Base-by-base conservation (phyloP, 331 rosid genomes). In the Erythrophleum ivorense region DNA sequence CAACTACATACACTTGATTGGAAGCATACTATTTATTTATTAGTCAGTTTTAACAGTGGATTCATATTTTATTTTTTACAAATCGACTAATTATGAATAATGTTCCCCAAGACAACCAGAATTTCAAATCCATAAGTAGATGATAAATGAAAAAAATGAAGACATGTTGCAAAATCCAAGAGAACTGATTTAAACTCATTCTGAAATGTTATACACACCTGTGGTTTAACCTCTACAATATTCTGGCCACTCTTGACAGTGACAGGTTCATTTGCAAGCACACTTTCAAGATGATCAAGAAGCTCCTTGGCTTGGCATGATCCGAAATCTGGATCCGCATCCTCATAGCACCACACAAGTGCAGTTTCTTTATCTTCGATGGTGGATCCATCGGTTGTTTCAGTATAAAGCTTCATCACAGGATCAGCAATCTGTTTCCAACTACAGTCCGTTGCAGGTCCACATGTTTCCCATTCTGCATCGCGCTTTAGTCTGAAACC, bases 291-390 rank as follows among this genome's bases (percentile, higher is more conserved):
- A 86, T 92, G 97, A 87, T 92, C 90, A 57, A 86, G 83, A 80
- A 92, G 97, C 71, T 92, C 97, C 94, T 92, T 92, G 29, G 97
- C 97, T 81, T 92, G 97, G 78, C 92, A 92, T 2, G 92, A 88
- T 40, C 97, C 97, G 14, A 92, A 92, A 83, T 92, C 94, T 0
- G 92, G 97, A 84, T 92, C 97, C 1, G 97, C 92, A 79, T 92
- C 97, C 86, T 90, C 94, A 45, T 92, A 90, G 75, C 78, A 84
- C 97, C 97, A 92, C 40, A 86, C 88, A 50, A 92, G 90, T 4
- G 92, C 41, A 46, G 94, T 88, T 76, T 92, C 97, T 79, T 88
- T 89, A 74, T 90, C 91, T 86, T 92, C 97, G 45, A 92, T 88
- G 71, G 94, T 88, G 77, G 97, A 92, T 34, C 97, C 97, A 63